These are phyloP conservation scores for Xylaria palmicola DNA, from an alignment of 495 filamentous ascomycete genomes.

Conservation along the genomic window DNA sequence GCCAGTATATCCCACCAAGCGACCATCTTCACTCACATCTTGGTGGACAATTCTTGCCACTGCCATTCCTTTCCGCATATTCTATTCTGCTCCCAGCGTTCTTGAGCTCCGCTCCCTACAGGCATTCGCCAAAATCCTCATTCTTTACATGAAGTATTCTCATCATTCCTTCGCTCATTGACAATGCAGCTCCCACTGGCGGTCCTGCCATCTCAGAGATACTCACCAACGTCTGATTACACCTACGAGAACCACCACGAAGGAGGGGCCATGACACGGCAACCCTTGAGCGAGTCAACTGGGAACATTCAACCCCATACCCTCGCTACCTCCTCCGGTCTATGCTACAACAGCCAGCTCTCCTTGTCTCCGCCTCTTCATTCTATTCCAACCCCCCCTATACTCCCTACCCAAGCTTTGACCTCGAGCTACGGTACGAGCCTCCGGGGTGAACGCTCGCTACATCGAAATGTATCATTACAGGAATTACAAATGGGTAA, in stretches of 20 bases:
- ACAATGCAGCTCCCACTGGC: constrained; percentile 33
- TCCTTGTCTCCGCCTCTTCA: constrained; percentile 34
- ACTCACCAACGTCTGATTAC: constrained; percentile 31
- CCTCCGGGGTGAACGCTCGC: constrained; percentile 33
- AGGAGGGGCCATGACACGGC: constrained; percentile 31
- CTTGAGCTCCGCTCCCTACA: constrained; percentile 22
- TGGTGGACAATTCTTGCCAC: constrained; percentile 33
- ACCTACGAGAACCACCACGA: constrained; percentile 32
- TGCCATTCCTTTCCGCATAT: constrained; percentile 39
- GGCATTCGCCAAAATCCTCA: constrained; percentile 33
- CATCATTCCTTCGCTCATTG: background rate
- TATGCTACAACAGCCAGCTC: constrained; percentile 35
- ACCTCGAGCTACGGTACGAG: constrained; percentile 36
- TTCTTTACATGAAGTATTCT: constrained; percentile 19
- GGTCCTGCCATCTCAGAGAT: constrained; percentile 34
- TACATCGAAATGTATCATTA: constrained; percentile 36
- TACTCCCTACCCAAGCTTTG: constrained; percentile 45
- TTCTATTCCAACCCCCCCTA: constrained; percentile 42
- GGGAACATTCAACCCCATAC: constrained; percentile 48
- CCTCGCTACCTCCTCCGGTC: constrained; percentile 35
- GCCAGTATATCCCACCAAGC: constrained; percentile 21
- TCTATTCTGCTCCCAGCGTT: constrained; percentile 36
- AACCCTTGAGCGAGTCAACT: constrained; percentile 48
- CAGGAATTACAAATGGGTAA: constrained; percentile 43
- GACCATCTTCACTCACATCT: constrained; percentile 26